Base-by-base conservation (phyloP, 2,329 filamentous ascomycete genomes). In the Diaporthe ampelina region DNA sequence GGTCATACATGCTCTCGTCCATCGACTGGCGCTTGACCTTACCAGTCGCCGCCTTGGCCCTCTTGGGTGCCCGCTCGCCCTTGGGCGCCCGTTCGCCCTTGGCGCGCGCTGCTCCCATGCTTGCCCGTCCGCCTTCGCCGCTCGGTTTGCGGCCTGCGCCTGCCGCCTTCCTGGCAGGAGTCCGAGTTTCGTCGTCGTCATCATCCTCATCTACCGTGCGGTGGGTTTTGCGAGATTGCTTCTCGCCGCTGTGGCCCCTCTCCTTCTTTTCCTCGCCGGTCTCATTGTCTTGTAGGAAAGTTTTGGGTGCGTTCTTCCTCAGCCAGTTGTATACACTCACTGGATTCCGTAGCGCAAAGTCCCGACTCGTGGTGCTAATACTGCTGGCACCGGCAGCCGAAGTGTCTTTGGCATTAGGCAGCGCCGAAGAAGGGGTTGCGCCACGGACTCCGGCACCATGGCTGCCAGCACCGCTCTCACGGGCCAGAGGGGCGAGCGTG, bases 321-420 rank as follows among this genome's bases (percentile, higher is more conserved):
- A 99, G 90, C 97, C 97, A 99, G 83, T 97, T 98, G 85, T 97
- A 97, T 4, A 98, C 95, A 74, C 94, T 97, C 56, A 95, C 94
- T 0, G 95, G 95, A 81, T 98, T 98, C 69, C 90, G 90, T 32
- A 95, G 83, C 37, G 88, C 87, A 67, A 88, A 81, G 84, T 88
- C 83, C 86, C 89, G 74, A 76, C 84, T 83, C 24, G 74, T 70
- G 50, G 72, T 72, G 56, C 72, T 65, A 26, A 56, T 56, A 72
- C 91, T 88, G 57, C 81, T 80, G 73, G 81, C 81, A 78, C 79
- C 83, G 78, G 83, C 84, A 79, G 83, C 81, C 75, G 81, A 79
- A 10, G 77, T 77, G 56, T 74, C 74, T 78, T 87, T 86, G 56
- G 87, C 82, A 58, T 79, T 86, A 3, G 71, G 52, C 11, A 43